These are phyloP conservation scores for Melaleuca quinquenervia DNA, from an alignment of 345 rosid genomes.

Conservation along the genomic window DNA sequence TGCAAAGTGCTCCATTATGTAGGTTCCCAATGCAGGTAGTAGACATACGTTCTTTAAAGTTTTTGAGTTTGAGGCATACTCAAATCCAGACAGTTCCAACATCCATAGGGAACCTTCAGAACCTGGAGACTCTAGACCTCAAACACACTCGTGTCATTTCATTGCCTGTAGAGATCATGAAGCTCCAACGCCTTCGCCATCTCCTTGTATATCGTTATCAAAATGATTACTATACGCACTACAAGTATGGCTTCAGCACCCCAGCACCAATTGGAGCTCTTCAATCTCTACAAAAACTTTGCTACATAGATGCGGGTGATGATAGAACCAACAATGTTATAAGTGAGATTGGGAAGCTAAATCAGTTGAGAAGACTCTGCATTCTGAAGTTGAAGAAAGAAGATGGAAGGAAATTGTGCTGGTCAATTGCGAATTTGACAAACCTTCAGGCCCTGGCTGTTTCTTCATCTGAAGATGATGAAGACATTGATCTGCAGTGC, in stretches of 20 bases:
- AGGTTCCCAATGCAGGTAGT: slow-evolving; percentile 19
- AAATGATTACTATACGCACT: slow-evolving; percentile 6
- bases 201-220: slow-evolving; percentile 25
- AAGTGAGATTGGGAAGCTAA: slow-evolving; percentile 25
- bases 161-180: slow-evolving; percentile 23
- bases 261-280: slow-evolving; percentile 14
- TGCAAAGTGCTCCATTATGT: slow-evolving; percentile 19
- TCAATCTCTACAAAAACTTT: slow-evolving; percentile 27
- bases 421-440: slow-evolving; percentile 11
- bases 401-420: slow-evolving; percentile 24
- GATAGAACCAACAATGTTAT: background rate
- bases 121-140: slow-evolving; percentile 36
- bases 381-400: slow-evolving; percentile 22
- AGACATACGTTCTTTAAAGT: slow-evolving; percentile 16
- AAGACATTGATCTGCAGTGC: slow-evolving; percentile 19
- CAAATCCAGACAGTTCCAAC: slow-evolving; percentile 17
- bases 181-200: slow-evolving; percentile 28
- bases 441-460: slow-evolving; percentile 23
- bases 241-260: slow-evolving; percentile 21
- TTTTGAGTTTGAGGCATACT: slow-evolving; percentile 23
- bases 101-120: slow-evolving; percentile 26
- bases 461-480: slow-evolving; percentile 7
- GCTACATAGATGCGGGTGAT: slow-evolving; percentile 18
- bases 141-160: slow-evolving; percentile 22
- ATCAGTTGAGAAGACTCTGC: slow-evolving; percentile 26